Conservation (phyloP, 768 basidiomycete species). For the Sporobolomyces roseus region DNA sequence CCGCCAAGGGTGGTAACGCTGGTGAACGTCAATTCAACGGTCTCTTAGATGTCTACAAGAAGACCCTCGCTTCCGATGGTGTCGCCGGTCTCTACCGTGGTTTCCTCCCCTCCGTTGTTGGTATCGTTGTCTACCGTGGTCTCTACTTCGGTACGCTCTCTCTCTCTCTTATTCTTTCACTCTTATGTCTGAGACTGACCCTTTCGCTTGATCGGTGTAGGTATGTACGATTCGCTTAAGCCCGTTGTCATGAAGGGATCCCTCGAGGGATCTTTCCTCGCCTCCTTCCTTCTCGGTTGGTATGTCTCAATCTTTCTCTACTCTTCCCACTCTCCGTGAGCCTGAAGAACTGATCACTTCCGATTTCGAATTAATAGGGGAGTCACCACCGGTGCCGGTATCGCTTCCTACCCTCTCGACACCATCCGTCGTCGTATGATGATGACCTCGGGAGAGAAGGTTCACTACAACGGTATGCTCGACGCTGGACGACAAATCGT, state of each 20-base stretch:
- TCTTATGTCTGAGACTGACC: not conserved
- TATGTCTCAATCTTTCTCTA: not conserved
- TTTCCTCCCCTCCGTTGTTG: conserved; percentile 96
- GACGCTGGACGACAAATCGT: conserved; percentile 72
- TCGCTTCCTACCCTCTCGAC: conserved; percentile 65
- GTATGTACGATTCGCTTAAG: conserved; percentile 52
- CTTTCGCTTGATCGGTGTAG: conserved; percentile 9
- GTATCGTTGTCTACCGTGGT: conserved; percentile 99
- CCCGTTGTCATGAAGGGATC: conserved; percentile 95
- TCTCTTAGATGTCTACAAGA: conserved; percentile 71
- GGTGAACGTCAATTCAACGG: conserved; percentile 97
- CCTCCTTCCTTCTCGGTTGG: conserved; percentile 64
- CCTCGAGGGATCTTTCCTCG: conserved; percentile 83
- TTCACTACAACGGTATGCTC: conserved; percentile 99
- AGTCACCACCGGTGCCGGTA: conserved; percentile 98
- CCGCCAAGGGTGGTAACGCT: conserved; percentile 65
- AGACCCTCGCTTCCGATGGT: conserved; percentile 97
- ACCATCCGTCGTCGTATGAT: conserved; percentile 97
- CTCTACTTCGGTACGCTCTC: conserved; percentile 54
- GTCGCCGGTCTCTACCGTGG: conserved; percentile 99
- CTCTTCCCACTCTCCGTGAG: not conserved
- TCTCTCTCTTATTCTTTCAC: not conserved
- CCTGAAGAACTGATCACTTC: not conserved
- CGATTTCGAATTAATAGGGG: conserved; percentile 68
- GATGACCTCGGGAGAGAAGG: conserved; percentile 94